Evolutionary conservation across 768 basidiomycete species (phyloP), one percentile per base, ranked within the genome.

Genomic region (Tulasnella sp.): DNA sequence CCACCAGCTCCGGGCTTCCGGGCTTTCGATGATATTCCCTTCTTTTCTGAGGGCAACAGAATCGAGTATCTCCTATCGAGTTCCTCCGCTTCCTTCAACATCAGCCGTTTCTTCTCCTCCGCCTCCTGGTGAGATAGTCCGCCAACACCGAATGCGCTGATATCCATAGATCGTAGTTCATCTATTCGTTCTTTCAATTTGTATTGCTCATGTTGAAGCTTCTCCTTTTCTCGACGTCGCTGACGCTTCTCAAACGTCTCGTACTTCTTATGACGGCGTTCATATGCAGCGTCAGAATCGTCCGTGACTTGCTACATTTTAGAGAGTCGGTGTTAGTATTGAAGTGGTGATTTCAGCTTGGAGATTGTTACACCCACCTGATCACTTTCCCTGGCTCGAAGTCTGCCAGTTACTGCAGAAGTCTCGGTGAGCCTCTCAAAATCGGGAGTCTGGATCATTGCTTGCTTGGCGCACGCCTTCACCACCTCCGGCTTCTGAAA

Each of bases 181-280:
- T 91, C 87, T 54, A 91, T 83, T 31, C 89, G 78, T 60, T 89
- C 82, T 64, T 83, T 83, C 60, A 93, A 77, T 62, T 89, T 88
- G 68, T 90, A 89, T 58, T 89, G 86, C 61, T 91, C 88, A 57
- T 89, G 82, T 65, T 84, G 82, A 48, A 92, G 74, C 62, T 89
- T 89, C 66, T 93, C 89, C 65, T 88, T 88, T 66, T 92, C 89
- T 48, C 88, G 77, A 29, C 85, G 68, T 3, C 88, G 81, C 61
- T 81, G 78, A 6, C 87, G 76, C 62, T 86, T 87, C 65, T 92
- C 90, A 53, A 85, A 82, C 12, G 74, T 74, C 63, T 91, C 88
- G 64, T 85, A 90, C 62, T 85, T 88, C 45, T 79, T 74, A 65
- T 93, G 89, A 37, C 86, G 76, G 56, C 78, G 79, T 64, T 83